These are phyloP conservation scores for Trichoderma asperellum DNA, from an alignment of 2,329 filamentous ascomycete genomes.

Conservation along the genomic window DNA sequence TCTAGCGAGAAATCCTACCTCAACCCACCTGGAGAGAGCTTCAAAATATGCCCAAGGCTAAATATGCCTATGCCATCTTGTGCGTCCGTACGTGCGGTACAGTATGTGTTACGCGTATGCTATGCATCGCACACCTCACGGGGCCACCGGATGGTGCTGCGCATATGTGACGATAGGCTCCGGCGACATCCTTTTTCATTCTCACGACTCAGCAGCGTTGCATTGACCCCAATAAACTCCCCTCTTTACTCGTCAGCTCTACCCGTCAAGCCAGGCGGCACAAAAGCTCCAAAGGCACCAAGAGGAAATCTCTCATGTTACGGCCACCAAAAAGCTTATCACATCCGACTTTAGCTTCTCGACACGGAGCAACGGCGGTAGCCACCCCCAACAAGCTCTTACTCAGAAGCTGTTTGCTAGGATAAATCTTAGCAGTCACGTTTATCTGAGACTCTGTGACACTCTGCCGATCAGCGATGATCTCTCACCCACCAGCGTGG, in stretches of 20 bases:
- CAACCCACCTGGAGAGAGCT: not conserved
- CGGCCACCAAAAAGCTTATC: not conserved
- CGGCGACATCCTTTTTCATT: not conserved
- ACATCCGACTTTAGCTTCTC: not conserved
- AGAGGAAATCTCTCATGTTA: not conserved
- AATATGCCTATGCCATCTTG: not conserved
- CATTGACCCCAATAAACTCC: not conserved
- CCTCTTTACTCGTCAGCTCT: not conserved
- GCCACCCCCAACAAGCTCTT: not conserved
- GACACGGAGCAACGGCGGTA: not conserved
- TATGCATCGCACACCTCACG: slow-evolving; percentile 2
- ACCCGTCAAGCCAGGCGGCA: not conserved
- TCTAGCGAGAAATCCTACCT: slow-evolving; percentile 15
- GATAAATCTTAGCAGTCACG: slow-evolving; percentile 13
- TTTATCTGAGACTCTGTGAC: slow-evolving; percentile 14
- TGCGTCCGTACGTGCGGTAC: not conserved
- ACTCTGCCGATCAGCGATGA: slow-evolving; percentile 25
- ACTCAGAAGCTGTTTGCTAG: not conserved
- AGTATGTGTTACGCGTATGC: not conserved
- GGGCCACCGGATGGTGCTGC: slow-evolving; percentile 13
- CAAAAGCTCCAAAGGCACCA: not conserved
- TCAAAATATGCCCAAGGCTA: slow-evolving; percentile 2
- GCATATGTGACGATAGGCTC: not conserved
- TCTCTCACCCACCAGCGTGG: slow-evolving; percentile 20
- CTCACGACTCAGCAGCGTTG: slow-evolving; percentile 11